phyloP scores from a whole-genome alignment of 73 alveolate genomes.

The Stentor coeruleus region DNA sequence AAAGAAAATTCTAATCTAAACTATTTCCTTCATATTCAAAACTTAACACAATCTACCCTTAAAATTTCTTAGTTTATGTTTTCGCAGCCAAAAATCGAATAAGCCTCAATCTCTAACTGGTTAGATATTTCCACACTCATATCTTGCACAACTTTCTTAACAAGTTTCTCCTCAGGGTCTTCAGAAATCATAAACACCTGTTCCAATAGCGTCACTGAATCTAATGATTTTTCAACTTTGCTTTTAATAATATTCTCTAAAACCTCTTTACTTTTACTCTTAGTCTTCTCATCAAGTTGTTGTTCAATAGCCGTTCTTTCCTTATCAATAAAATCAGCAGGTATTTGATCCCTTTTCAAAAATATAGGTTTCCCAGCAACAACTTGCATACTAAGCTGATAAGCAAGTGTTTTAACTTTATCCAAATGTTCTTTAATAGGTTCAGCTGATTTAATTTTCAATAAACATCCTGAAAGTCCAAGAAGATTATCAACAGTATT shows the following conservation, averaged over 20 bases:
- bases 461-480: background rate
- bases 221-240: conserved; percentile 6
- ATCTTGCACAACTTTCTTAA: background rate
- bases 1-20: too few relatives aligned
- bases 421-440: background rate
- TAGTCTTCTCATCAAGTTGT: conserved; percentile 5
- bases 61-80: background rate
- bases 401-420: background rate
- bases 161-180: conserved; percentile 11
- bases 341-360: background rate
- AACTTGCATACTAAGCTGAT: background rate
- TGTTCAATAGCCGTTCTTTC: conserved; percentile 23
- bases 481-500: background rate
- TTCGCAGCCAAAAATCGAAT: background rate
- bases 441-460: background rate
- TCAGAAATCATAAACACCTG: conserved; percentile 22
- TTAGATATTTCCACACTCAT: background rate
- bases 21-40: too few relatives aligned
- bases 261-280: conserved; percentile 3
- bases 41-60: too few relatives aligned
- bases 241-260: background rate
- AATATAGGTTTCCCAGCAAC: conserved; percentile 10
- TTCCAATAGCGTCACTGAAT: background rate
- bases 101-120: background rate
- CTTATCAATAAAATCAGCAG: background rate